Percentiles rank a stretch among this genome's conserved stretches.
phyloP scores from a whole-genome alignment of 169 alveolate species.

The Plasmodium inui region DNA sequence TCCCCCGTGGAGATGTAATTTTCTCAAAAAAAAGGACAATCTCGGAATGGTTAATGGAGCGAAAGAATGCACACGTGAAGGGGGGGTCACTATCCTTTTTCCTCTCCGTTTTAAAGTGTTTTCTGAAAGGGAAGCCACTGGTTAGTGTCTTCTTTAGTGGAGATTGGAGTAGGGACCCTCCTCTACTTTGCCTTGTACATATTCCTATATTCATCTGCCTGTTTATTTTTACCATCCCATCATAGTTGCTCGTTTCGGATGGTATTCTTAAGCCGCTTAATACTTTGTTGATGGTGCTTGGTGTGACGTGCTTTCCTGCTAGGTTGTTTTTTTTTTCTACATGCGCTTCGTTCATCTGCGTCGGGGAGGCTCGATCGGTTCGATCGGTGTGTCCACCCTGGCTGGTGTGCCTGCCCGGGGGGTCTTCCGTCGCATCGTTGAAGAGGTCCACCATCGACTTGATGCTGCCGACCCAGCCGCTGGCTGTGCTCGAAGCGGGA shows the following conservation, averaged over 20 bases:
- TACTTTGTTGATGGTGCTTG: not conserved
- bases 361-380: not conserved
- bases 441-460: not conserved
- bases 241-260: conserved; percentile 16
- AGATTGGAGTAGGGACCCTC: not conserved
- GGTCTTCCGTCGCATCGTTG: not conserved
- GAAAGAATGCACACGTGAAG: conserved; percentile 35
- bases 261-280: conserved; percentile 12
- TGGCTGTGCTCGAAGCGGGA: not conserved
- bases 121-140: not conserved
- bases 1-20: not conserved
- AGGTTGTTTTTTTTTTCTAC: not conserved
- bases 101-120: not conserved
- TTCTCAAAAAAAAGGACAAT: not conserved
- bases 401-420: not conserved
- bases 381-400: not conserved
- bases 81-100: not conserved
- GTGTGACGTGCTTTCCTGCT: not conserved
- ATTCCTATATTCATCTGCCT: conserved; percentile 44
- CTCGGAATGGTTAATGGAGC: conserved; percentile 14
- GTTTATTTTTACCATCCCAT: conserved; percentile 15
- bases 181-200: conserved; percentile 31
- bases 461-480: not conserved
- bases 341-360: not conserved
- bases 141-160: not conserved